phyloP scores from a whole-genome alignment of 129 eudicot species.

The Saposhnikovia divaricata region DNA sequence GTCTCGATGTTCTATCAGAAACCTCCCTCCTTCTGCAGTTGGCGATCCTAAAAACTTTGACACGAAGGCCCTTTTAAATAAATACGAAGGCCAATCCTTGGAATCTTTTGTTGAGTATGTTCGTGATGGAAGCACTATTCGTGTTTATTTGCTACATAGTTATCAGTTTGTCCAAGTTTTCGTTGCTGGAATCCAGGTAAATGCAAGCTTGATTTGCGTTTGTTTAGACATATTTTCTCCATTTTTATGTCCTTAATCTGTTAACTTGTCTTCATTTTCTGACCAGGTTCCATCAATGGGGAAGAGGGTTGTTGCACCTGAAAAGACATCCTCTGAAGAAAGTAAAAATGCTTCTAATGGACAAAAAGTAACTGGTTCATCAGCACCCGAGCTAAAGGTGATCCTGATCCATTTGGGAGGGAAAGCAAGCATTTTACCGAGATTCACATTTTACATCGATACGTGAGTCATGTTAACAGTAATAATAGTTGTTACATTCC shows the following conservation, averaged over 20 bases:
- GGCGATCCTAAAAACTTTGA: constrained; percentile 70
- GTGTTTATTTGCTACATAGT: constrained; percentile 84
- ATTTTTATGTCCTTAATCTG: background rate
- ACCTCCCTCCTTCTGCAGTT: constrained; percentile 88
- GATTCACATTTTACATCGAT: constrained; percentile 77
- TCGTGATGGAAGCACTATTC: constrained; percentile 94
- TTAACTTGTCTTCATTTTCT: background rate
- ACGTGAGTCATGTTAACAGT: constrained; percentile 37
- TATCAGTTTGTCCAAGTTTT: constrained; percentile 91
- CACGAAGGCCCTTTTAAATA: constrained; percentile 51
- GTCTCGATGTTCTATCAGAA: constrained; percentile 64
- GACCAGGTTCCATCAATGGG: constrained; percentile 87
- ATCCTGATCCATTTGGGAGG: constrained; percentile 79
- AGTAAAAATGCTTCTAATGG: constrained; percentile 56
- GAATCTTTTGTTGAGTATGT: constrained; percentile 89
- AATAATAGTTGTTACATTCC: background rate
- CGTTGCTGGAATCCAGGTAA: constrained; percentile 91
- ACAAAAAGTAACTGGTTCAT: constrained; percentile 60
- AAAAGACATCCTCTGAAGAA: constrained; percentile 36
- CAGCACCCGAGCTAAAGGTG: constrained; percentile 48
- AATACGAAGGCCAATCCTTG: constrained; percentile 66
- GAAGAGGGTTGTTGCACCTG: constrained; percentile 44
- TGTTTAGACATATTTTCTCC: background rate
- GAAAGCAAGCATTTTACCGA: constrained; percentile 95
- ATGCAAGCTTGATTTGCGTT: background rate